A percentile compares a stretch with the other conserved stretches of the same genome.
phyloP scores from a whole-genome alignment of 768 basidiomycete genomes.

The Porphyrellus cyaneotinctus region DNA sequence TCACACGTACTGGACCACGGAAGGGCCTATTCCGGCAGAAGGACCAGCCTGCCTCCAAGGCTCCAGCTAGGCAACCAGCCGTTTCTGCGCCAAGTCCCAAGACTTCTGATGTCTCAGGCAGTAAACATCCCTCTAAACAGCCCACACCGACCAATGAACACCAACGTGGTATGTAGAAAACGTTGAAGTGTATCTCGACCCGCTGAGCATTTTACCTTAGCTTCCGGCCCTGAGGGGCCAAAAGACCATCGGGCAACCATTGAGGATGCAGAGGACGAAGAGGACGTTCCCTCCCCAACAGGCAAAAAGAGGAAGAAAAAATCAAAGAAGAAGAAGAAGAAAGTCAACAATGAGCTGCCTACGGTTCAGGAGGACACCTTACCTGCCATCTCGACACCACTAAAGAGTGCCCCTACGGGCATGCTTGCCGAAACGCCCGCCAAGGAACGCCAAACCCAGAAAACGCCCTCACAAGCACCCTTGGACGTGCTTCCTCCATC shows the following conservation, averaged over 20 bases:
- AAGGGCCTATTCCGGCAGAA: constrained; percentile 25
- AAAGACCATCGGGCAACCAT: constrained; percentile 44
- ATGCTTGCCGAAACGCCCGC: constrained; percentile 26
- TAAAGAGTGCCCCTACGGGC: constrained; percentile 16
- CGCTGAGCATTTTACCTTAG: constrained; percentile 8
- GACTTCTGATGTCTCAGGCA: constrained; percentile 3
- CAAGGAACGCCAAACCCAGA: neutral
- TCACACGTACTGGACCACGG: constrained; percentile 32
- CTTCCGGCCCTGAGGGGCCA: constrained; percentile 26
- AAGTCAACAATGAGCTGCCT: constrained; percentile 9
- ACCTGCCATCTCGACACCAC: constrained; percentile 13
- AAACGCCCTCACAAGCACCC: constrained; percentile 23
- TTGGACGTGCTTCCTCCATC: constrained; percentile 5
- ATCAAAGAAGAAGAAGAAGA: constrained; percentile 73
- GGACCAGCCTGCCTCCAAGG: constrained; percentile 7
- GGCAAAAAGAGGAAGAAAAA: constrained; percentile 58
- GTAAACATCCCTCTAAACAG: constrained; percentile 7
- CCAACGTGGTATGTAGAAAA: constrained; percentile 10
- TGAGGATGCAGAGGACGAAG: constrained; percentile 75
- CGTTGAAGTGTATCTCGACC: neutral
- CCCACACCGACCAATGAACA: constrained; percentile 13
- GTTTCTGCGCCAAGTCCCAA: constrained; percentile 4
- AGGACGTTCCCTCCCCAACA: constrained; percentile 30
- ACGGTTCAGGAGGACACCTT: constrained; percentile 23
- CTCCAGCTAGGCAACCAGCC: constrained; percentile 6